These are phyloP conservation scores for Solanum virginianum DNA, from an alignment of 257 asterid species.

Conservation along the genomic window DNA sequence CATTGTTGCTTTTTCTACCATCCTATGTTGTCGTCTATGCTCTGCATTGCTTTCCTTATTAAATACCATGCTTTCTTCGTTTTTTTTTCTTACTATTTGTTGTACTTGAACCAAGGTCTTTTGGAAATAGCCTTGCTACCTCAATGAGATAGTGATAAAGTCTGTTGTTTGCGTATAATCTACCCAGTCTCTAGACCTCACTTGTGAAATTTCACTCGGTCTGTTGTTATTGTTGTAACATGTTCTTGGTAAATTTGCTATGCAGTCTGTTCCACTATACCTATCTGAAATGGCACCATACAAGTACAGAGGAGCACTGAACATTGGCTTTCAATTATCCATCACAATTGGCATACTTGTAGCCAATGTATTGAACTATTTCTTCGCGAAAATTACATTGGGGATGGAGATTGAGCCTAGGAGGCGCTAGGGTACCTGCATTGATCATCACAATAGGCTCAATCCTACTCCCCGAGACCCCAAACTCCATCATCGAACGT, in stretches of 20 bases:
- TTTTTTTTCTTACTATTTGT: not conserved
- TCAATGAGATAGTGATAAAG: not conserved
- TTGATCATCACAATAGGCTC: slow-evolving; percentile 63
- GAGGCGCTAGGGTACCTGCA: slow-evolving; percentile 84
- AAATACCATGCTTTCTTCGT: not conserved
- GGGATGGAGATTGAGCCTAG: slow-evolving; percentile 67
- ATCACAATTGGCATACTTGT: slow-evolving; percentile 33
- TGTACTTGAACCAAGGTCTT: not conserved
- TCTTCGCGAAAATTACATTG: slow-evolving; percentile 28
- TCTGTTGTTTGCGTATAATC: no score
- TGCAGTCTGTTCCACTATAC: slow-evolving; percentile 54
- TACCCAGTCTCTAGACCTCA: not conserved
- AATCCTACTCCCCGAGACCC: slow-evolving; percentile 68
- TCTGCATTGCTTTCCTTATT: not conserved
- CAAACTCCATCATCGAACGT: slow-evolving; percentile 73
- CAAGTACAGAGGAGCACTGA: slow-evolving; percentile 53
- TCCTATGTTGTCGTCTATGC: not conserved
- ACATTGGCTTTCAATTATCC: slow-evolving; percentile 45
- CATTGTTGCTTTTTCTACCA: not conserved
- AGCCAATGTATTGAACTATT: slow-evolving; percentile 45
- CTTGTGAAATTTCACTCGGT: not conserved
- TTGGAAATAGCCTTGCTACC: not conserved
- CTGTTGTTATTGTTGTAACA: not conserved
- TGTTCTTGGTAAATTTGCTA: not conserved
- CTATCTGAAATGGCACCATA: slow-evolving; percentile 66